Conservation (phyloP, 1,284 basidiomycete species). For the Entoloma clypeatum region DNA sequence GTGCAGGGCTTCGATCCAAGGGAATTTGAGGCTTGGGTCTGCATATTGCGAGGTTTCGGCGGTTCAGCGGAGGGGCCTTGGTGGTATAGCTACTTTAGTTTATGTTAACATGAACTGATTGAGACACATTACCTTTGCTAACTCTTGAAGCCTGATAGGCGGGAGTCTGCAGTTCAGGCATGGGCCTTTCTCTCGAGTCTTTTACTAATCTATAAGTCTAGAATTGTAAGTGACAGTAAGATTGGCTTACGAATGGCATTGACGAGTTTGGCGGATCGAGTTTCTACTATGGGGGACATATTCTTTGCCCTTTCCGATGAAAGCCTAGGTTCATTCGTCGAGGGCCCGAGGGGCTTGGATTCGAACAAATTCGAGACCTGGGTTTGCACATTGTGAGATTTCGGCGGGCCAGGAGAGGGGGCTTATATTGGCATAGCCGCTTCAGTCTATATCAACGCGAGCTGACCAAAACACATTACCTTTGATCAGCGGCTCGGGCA, state of each 20-base stretch:
- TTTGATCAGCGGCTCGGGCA: background rate
- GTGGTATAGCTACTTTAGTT: slow-evolving; percentile 10
- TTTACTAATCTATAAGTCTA: background rate
- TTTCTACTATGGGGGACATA: slow-evolving; percentile 6
- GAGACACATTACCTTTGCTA: background rate
- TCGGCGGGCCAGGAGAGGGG: slow-evolving; percentile 11
- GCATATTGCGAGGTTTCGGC: slow-evolving; percentile 13
- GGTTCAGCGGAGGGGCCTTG: slow-evolving; percentile 8
- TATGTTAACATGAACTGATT: slow-evolving; percentile 9
- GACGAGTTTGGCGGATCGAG: slow-evolving; percentile 11
- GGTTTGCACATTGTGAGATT: slow-evolving; percentile 12
- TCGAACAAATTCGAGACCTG: slow-evolving; percentile 6
- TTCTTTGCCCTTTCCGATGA: slow-evolving; percentile 8
- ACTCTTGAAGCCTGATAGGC: no score
- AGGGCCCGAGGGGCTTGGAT: slow-evolving; percentile 3
- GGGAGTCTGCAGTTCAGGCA: background rate
- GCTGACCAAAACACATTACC: slow-evolving; percentile 3
- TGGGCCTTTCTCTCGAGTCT: background rate
- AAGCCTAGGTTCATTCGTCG: slow-evolving; percentile 8
- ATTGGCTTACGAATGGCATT: slow-evolving; percentile 12
- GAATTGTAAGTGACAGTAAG: slow-evolving; percentile 7
- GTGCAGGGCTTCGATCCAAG: background rate
- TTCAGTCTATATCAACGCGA: slow-evolving; percentile 10
- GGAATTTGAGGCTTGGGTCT: slow-evolving; percentile 9
- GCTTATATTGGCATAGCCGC: slow-evolving; percentile 8